Evolutionary conservation across 257 asterid species (phyloP), one percentile per base, ranked within the genome.

Genomic region (Cinchona pubescens): DNA sequence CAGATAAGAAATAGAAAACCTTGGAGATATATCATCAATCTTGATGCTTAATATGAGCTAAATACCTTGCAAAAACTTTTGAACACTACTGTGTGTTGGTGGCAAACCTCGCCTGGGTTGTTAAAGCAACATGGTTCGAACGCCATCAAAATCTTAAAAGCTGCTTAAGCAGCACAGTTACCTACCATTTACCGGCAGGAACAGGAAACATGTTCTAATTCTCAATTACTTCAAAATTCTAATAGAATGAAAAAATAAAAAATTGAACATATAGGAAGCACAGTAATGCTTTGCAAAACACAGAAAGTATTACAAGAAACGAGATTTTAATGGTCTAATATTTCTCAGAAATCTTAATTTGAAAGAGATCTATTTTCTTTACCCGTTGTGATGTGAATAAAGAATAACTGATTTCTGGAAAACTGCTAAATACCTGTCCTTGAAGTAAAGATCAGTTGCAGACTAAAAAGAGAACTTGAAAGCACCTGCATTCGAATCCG

Each of bases 401-500:
- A 45, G 18, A 46, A 43, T 12, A 61, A 29, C 14, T n/a, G 6
- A 43, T 51, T 71, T 27, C 58, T 19, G 56, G 65, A 35, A 21
- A 8, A 71, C n/a, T 35, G 58, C 42, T n/a, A 32, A 32, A 32
- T 45, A 51, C n/a, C 43, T 30, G 9, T 35, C n/a, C 23, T 23
- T n/a, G 7, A 48, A 1, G 21, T 13, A 19, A 30, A 43, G 2
- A 30, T 3, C n/a, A 29, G 2, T 48, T 2, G 25, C 37, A 46
- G 15, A 49, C 58, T 71, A 92, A 74, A 92, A 90, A 7, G 97
- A 89, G 79, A 94, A 94, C 85, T 83, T 90, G 92, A 92, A 92
- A 74, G 94, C 95, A 69, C 99, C 99, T 66, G 87, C 93, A 69
- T 86, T 90, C 27, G 96, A 86, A 84, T 94, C 99, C 0, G 90